These are phyloP conservation scores for Botryotinia globosa DNA, from an alignment of 2,329 filamentous ascomycete genomes.

Conservation along the genomic window DNA sequence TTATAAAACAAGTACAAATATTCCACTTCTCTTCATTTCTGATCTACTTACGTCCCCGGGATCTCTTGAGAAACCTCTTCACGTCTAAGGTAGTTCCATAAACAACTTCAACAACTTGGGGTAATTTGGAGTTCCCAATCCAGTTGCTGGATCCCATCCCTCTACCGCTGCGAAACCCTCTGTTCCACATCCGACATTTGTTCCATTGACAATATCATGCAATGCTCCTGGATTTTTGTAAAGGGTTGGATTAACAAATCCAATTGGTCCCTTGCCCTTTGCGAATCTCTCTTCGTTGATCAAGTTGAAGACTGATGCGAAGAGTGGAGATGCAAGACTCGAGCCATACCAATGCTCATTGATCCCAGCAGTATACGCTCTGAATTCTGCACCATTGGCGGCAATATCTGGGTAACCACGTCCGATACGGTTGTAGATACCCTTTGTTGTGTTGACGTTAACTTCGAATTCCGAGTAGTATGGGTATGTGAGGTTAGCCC, in stretches of 20 bases:
- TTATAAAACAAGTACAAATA: background rate
- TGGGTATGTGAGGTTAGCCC: conserved; percentile 25
- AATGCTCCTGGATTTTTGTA: conserved; percentile 33
- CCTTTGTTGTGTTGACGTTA: conserved; percentile 45
- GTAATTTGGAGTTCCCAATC: conserved; percentile 34
- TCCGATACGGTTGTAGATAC: conserved; percentile 48
- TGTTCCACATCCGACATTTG: conserved; percentile 35
- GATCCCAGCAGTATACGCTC: conserved; percentile 19
- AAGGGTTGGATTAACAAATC: conserved; percentile 17
- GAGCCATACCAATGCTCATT: conserved; percentile 26
- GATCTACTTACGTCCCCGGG: background rate
- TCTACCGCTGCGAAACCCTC: conserved; percentile 40
- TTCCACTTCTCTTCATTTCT: background rate
- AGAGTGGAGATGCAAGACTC: conserved; percentile 27
- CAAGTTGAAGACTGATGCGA: conserved; percentile 30
- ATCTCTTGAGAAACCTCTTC: background rate
- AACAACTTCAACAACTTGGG: conserved; percentile 33
- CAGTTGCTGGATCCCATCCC: conserved; percentile 35
- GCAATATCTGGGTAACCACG: conserved; percentile 55
- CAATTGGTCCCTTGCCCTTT: conserved; percentile 12
- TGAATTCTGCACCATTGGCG: conserved; percentile 46
- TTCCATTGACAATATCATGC: conserved; percentile 39
- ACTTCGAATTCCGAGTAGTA: conserved; percentile 33
- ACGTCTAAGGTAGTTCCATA: conserved; percentile 27
- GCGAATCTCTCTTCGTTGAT: conserved; percentile 19